Conservation (phyloP, 2,329 filamentous ascomycete genomes). For the Claviceps sp. region DNA sequence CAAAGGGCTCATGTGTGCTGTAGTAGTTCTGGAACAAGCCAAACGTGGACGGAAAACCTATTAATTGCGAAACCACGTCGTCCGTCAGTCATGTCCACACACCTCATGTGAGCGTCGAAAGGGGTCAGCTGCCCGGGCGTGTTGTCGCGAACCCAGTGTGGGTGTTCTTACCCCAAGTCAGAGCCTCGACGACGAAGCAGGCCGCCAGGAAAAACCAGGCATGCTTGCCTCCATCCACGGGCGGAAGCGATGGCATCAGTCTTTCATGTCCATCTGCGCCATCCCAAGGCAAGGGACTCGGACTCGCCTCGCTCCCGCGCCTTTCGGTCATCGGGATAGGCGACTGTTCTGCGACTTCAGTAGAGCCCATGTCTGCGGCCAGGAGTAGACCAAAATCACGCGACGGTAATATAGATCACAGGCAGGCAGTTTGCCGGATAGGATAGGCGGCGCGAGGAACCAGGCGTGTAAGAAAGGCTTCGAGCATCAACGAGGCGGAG, state of each 20-base stretch:
- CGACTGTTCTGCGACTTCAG: neutral
- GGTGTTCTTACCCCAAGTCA: conserved; percentile 18
- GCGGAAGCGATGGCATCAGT: conserved; percentile 14
- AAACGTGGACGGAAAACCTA: conserved; percentile 55
- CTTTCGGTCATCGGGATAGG: neutral
- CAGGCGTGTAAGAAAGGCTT: too few species aligned
- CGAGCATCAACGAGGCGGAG: too few species aligned
- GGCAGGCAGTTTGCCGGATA: too few species aligned
- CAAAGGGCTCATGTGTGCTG: conserved; percentile 43
- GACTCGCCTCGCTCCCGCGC: neutral
- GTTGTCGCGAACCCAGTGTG: too few species aligned
- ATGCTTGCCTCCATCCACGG: conserved; percentile 19
- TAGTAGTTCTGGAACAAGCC: conserved; percentile 63
- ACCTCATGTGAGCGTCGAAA: too few species aligned
- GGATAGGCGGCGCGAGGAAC: too few species aligned
- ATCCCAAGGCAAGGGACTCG: neutral
- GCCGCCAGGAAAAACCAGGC: conserved; percentile 21
- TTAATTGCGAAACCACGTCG: neutral
- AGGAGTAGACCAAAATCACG: too few species aligned
- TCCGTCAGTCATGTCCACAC: neutral
- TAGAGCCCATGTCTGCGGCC: too few species aligned
- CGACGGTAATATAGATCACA: too few species aligned
- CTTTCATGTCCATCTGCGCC: neutral
- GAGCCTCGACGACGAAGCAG: conserved; percentile 19
- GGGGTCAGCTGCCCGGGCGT: too few species aligned